phyloP scores from a whole-genome alignment of 169 alveolate species.

The Plasmodium cynomolgi region DNA sequence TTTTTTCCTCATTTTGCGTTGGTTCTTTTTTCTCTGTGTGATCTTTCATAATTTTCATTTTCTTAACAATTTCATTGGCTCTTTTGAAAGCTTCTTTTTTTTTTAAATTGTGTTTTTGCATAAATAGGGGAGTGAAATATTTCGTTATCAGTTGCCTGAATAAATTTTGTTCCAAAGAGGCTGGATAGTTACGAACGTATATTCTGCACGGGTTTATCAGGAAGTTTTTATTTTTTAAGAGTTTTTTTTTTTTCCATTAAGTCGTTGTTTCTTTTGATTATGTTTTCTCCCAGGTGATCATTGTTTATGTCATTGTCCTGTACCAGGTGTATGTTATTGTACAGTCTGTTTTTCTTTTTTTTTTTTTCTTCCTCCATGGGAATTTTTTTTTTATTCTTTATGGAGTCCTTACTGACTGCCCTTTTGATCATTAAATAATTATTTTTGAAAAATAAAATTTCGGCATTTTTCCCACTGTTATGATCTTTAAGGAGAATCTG shows the following conservation, averaged over 20 bases:
- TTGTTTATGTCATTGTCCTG: conserved; percentile 63
- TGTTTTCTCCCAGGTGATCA: conserved; percentile 26
- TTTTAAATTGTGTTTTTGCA: conserved; percentile 57
- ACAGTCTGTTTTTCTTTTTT: conserved; percentile 29
- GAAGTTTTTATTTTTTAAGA: conserved; percentile 71
- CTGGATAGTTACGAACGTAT: conserved; percentile 67
- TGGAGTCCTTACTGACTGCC: conserved; percentile 59
- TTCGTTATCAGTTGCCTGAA: conserved; percentile 54
- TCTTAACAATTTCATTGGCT: conserved; percentile 39
- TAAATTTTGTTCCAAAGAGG: conserved; percentile 31
- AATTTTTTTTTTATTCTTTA: conserved; percentile 38
- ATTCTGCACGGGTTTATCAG: conserved; percentile 73
- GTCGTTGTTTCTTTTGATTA: conserved; percentile 46
- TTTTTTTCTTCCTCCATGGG: conserved; percentile 12
- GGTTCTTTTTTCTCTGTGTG: neutral
- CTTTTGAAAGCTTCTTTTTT: conserved; percentile 70
- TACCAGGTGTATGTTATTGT: conserved; percentile 62
- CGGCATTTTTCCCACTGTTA: conserved; percentile 11
- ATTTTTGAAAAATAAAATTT: conserved; percentile 62
- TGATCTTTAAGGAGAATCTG: conserved; percentile 34
- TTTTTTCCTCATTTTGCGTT: neutral
- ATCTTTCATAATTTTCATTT: conserved; percentile 62
- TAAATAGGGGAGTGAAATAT: conserved; percentile 72
- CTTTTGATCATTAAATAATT: conserved; percentile 70
- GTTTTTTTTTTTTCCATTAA: conserved; percentile 60